Evolutionary conservation across 129 eudicot species (phyloP).

Genomic region (Flaveria bidentis): DNA sequence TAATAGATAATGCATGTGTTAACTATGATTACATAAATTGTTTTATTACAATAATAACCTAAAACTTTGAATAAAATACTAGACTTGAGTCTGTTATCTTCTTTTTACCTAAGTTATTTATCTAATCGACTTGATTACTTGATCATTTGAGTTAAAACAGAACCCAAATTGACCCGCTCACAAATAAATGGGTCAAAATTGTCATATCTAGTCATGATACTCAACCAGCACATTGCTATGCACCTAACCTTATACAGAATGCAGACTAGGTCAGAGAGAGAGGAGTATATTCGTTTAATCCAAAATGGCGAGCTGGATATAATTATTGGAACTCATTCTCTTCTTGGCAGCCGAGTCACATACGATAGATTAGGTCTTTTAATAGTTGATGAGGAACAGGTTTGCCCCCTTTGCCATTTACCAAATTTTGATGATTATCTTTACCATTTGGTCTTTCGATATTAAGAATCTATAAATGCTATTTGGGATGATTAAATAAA

Average conservation of each 20-base stretch:
- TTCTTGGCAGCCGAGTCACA: slow-evolving; percentile 83
- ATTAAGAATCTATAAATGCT: slow-evolving; percentile 8
- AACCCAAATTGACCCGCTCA: not conserved
- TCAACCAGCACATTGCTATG: slow-evolving; percentile 26
- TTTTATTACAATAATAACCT: not conserved
- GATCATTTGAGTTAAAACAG: not conserved
- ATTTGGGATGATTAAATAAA: slow-evolving; percentile 7
- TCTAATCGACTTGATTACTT: not conserved
- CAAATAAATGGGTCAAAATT: not conserved
- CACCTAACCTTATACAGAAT: slow-evolving; percentile 43
- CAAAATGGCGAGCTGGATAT: slow-evolving; percentile 81
- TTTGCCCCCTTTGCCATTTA: slow-evolving; percentile 34
- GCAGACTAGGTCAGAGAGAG: slow-evolving; percentile 85
- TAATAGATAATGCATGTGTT: not conserved
- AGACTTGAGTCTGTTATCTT: slow-evolving; percentile 4
- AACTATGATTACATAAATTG: not conserved
- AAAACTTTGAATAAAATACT: not conserved
- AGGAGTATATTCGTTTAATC: slow-evolving; percentile 66
- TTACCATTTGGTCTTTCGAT: slow-evolving; percentile 14
- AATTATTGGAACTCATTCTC: slow-evolving; percentile 89
- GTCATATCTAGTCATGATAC: slow-evolving; percentile 1
- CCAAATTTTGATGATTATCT: slow-evolving; percentile 10
- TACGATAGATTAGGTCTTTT: slow-evolving; percentile 84
- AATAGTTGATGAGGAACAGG: slow-evolving; percentile 99
- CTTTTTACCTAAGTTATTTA: not conserved